These are phyloP conservation scores for Ustulina deusta DNA, from an alignment of 2,329 filamentous ascomycete genomes.

Conservation along the genomic window DNA sequence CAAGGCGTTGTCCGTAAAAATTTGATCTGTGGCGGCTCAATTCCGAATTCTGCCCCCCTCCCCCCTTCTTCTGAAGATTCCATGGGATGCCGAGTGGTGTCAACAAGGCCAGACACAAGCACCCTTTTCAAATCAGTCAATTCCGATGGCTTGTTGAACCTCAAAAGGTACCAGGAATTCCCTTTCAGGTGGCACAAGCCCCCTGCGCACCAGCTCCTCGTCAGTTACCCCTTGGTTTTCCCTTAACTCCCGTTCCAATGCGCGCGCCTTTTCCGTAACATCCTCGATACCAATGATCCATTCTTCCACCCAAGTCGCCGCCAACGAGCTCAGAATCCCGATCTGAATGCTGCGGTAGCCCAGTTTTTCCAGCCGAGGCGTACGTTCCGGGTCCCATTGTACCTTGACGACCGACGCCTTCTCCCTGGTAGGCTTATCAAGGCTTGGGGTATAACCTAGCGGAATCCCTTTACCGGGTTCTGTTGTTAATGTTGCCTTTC, in stretches of 20 bases:
- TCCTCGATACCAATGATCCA: constrained; percentile 69
- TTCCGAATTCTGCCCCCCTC: not conserved
- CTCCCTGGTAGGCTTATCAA: constrained; percentile 6
- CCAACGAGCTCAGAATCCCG: constrained; percentile 62
- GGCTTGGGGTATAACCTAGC: not conserved
- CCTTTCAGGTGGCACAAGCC: constrained; percentile 60
- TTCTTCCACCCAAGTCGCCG: constrained; percentile 60
- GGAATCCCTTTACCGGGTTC: constrained; percentile 40
- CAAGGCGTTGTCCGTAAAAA: too few relatives aligned
- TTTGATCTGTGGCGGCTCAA: not conserved
- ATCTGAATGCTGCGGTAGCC: constrained; percentile 70
- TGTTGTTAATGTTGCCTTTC: constrained; percentile 51
- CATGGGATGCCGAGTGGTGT: not conserved
- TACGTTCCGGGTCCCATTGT: constrained; percentile 75
- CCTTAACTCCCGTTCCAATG: constrained; percentile 61
- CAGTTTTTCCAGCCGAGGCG: constrained; percentile 58
- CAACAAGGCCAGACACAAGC: not conserved
- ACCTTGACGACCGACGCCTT: constrained; percentile 56
- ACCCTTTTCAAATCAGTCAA: not conserved
- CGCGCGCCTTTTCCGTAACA: constrained; percentile 65
- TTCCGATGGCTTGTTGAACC: not conserved
- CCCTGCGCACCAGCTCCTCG: constrained; percentile 53
- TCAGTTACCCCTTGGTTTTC: constrained; percentile 52
- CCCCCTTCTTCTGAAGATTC: constrained; percentile 34
- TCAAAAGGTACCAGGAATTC: constrained; percentile 55